Conservation (phyloP, 805 yeast genomes). For the Barnettozyma pratensis region DNA sequence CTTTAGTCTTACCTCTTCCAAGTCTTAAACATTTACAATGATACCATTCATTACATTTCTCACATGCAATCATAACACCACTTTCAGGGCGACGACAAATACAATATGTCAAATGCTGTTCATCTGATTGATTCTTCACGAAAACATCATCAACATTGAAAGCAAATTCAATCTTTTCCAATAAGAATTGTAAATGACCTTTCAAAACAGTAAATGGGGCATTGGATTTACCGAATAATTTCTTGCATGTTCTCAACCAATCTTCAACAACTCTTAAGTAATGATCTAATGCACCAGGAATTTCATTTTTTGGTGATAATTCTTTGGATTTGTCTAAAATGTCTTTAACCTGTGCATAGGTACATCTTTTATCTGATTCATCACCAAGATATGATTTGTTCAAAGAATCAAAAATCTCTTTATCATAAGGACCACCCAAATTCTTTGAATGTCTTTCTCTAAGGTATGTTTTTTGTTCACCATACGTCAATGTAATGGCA, state of each 20-base stretch:
- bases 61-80: constrained; percentile 68
- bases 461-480: background rate
- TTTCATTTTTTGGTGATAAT: constrained; percentile 1
- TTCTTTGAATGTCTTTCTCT: constrained; percentile 5
- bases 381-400: constrained; percentile 26
- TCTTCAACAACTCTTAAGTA: constrained; percentile 27
- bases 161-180: constrained; percentile 17
- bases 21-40: constrained; percentile 54
- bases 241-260: constrained; percentile 33
- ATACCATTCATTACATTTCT: constrained; percentile 66
- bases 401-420: constrained; percentile 4
- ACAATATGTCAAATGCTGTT: constrained; percentile 39
- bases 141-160: constrained; percentile 26
- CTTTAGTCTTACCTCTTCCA: constrained; percentile 27
- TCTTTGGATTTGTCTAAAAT: constrained; percentile 20
- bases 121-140: constrained; percentile 6
- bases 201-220: constrained; percentile 28
- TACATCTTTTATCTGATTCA: constrained; percentile 27
- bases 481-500: background rate
- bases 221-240: constrained; percentile 31
- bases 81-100: constrained; percentile 57
- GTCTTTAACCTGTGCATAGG: constrained; percentile 24
- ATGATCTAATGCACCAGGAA: constrained; percentile 14
- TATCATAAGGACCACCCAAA: background rate
- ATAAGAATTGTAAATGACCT: constrained; percentile 23